Base-by-base conservation (phyloP, 2,329 filamentous ascomycete genomes). In the Sphaerulina populicola region DNA sequence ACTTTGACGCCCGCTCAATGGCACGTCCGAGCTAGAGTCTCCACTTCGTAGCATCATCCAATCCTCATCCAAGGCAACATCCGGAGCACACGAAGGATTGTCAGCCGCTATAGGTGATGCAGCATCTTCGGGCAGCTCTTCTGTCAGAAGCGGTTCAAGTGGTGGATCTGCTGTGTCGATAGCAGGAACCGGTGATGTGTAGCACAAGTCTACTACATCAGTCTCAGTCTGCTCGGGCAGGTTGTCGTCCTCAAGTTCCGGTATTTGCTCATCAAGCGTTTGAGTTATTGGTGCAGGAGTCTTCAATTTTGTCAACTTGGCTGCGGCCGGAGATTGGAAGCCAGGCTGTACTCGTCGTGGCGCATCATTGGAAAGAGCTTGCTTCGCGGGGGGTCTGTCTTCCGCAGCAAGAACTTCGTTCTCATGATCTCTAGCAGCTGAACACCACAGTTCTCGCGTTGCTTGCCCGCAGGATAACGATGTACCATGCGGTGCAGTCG, bases 341-440 rank as follows among this genome's bases (percentile, higher is more conserved):
- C 2, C 39, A 7, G 39, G 6, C 2, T 15, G 21, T 5, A 23
- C 8, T 11, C 11, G 15, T 10, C 10, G 15, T 9, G 15, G 39
- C 37, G 15, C 10, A 23, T 23, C 6, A 23, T 41, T 27, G 9
- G 11, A 18, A 12, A 31, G 11, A 42, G 41, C 27, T 4, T 44
- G 18, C 10, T 10, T 42, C 12, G 14, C 15, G 3, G 12, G 11
- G 11, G 35, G n/a, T 5, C 27, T n/a, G 10, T 33, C 31, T 7
- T 50, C 35, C 10, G 43, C 38, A 14, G 29, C 14, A 6, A 54
- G 29, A 9, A 41, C 37, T 11, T 54, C 52, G 1, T 85, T 85
- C 18, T 81, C 77, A 0, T 71, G 70, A 61, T 87, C 81, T 57
- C 87, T 76, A 21, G 85, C 79, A 4, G 81, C 83, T 36, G 81